Percentiles rank a stretch among this genome's conserved stretches.
These are phyloP conservation scores for Elsinoe ampelina DNA, from an alignment of 2,329 filamentous ascomycete genomes.

Conservation along the genomic window DNA sequence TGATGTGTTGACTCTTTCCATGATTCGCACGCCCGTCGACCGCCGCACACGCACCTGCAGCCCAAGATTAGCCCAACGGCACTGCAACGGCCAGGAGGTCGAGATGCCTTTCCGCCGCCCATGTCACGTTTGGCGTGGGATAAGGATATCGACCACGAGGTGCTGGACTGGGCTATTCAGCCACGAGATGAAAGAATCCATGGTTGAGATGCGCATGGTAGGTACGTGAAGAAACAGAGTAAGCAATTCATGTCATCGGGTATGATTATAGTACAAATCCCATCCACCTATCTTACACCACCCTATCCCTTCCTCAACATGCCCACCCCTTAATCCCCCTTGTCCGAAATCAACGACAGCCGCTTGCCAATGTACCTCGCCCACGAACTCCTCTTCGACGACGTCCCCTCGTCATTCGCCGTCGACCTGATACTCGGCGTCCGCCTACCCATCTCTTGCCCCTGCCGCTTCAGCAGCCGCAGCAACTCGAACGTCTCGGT, in stretches of 20 bases:
- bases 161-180: neutral
- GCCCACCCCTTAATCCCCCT: neutral
- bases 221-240: neutral
- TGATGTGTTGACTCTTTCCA: neutral
- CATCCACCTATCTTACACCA: neutral
- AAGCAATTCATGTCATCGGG: slow-evolving; percentile 5
- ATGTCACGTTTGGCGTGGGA: neutral
- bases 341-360: slow-evolving; percentile 8
- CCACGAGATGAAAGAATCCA: neutral
- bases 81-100: neutral
- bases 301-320: neutral
- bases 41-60: neutral
- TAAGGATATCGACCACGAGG: neutral
- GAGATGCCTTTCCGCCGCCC: neutral
- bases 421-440: slow-evolving; percentile 5
- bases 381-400: slow-evolving; percentile 12
- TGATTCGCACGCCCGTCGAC: neutral
- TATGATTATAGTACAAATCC: slow-evolving; percentile 1
- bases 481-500: slow-evolving; percentile 26
- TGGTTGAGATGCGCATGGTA: neutral
- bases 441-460: slow-evolving; percentile 2
- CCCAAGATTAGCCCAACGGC: slow-evolving; percentile 7
- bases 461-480: slow-evolving; percentile 22
- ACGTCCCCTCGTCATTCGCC: neutral
- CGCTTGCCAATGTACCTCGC: slow-evolving; percentile 6